phyloP scores from a whole-genome alignment of 305 asterid species.

The Rubia balearica region DNA sequence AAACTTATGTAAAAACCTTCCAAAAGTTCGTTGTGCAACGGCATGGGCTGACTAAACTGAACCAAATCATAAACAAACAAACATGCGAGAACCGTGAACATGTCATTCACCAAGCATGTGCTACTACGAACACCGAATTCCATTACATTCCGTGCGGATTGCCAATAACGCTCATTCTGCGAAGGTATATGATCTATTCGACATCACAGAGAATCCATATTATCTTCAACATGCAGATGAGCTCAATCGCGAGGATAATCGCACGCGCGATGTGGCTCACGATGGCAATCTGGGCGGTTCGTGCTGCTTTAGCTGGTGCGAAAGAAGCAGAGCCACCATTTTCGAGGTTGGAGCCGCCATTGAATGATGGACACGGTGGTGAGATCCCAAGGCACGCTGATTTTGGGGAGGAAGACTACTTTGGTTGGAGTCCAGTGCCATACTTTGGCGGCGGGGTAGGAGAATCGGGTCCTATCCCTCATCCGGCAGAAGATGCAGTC shows the following conservation, averaged over 20 bases:
- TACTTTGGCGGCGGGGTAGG: slow-evolving; percentile 25
- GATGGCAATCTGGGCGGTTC: background rate
- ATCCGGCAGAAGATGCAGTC: slow-evolving; percentile 6
- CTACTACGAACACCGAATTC: background rate
- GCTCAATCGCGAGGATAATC: slow-evolving; percentile 16
- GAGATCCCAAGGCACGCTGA: background rate
- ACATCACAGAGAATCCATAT: background rate
- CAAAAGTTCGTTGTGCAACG: slow-evolving; percentile 10
- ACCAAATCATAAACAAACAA: background rate
- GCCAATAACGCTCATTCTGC: background rate
- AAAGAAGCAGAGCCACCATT: slow-evolving; percentile 10
- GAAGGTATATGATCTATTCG: background rate
- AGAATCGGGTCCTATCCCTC: slow-evolving; percentile 34
- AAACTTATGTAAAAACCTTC: background rate
- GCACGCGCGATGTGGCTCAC: slow-evolving; percentile 9
- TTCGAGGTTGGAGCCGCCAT: background rate
- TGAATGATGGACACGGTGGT: background rate
- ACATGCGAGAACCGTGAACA: slow-evolving; percentile 34
- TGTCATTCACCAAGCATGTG: slow-evolving; percentile 28
- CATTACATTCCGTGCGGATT: background rate
- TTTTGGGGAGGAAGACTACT: slow-evolving; percentile 24
- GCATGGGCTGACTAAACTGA: slow-evolving; percentile 16
- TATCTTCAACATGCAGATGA: background rate
- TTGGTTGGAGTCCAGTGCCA: slow-evolving; percentile 29
- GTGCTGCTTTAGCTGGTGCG: background rate